phyloP scores from a whole-genome alignment of 768 basidiomycete species.

The Russula sp. region DNA sequence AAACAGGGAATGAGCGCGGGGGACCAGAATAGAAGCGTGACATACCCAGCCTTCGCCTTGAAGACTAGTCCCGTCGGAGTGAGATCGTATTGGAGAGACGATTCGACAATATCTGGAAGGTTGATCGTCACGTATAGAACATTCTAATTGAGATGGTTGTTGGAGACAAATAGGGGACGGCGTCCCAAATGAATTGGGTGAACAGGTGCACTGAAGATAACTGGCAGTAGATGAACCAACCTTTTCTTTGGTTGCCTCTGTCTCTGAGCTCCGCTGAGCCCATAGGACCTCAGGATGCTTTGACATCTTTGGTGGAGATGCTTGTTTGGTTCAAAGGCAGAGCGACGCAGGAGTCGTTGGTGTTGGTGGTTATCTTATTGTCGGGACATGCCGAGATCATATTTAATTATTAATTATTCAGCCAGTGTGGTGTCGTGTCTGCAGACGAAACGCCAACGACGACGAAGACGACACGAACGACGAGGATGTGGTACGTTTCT shows the following conservation, averaged over 20 bases:
- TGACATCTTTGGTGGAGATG: slow-evolving; percentile 15
- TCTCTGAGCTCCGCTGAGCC: slow-evolving; percentile 83
- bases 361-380: not conserved
- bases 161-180: not conserved
- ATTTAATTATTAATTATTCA: slow-evolving; percentile 2
- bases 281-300: slow-evolving; percentile 84
- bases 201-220: slow-evolving; percentile 5
- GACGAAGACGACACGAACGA: not conserved
- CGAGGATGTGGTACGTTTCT: slow-evolving; percentile 49
- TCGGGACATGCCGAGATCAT: slow-evolving; percentile 6
- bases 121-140: slow-evolving; percentile 80
- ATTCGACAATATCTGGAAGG: slow-evolving; percentile 60
- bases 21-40: slow-evolving; percentile 7
- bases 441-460: not conserved
- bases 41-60: slow-evolving; percentile 61
- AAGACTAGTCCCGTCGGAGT: slow-evolving; percentile 53
- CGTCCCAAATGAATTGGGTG: not conserved
- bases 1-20: not conserved
- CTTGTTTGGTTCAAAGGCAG: not conserved
- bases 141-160: slow-evolving; percentile 54
- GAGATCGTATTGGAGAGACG: slow-evolving; percentile 53
- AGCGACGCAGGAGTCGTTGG: no score
- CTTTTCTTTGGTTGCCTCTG: slow-evolving; percentile 51
- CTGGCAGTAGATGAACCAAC: slow-evolving; percentile 33
- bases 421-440: not conserved